Evolutionary conservation across 2,329 filamentous ascomycete genomes (phyloP).

Genomic region (Colletotrichum caudatum): DNA sequence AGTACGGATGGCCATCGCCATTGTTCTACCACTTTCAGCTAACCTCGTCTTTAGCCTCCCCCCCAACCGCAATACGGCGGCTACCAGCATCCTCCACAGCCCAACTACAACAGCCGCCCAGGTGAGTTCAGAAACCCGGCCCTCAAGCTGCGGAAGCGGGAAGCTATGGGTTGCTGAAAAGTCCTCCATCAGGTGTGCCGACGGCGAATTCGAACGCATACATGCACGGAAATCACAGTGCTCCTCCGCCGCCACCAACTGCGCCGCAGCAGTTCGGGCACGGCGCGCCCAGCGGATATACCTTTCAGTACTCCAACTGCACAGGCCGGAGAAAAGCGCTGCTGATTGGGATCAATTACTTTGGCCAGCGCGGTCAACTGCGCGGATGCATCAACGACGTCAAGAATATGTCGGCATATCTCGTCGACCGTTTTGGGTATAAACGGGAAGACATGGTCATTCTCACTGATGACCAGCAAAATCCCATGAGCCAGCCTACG

Average conservation of each 20-base stretch:
- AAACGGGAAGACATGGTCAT: conserved; percentile 97
- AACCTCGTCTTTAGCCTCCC: conserved; percentile 47
- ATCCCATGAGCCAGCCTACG: conserved; percentile 95
- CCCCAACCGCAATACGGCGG: conserved; percentile 59
- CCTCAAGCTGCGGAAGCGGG: neutral
- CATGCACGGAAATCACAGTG: conserved; percentile 66
- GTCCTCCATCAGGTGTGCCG: conserved; percentile 52
- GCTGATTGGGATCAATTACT: conserved; percentile 96
- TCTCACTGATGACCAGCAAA: conserved; percentile 95
- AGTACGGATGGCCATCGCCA: conserved; percentile 44
- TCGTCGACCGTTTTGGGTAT: conserved; percentile 91
- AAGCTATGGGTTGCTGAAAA: conserved; percentile 5
- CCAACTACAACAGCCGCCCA: conserved; percentile 62
- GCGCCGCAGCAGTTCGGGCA: conserved; percentile 80
- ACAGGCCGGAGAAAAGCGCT: conserved; percentile 90
- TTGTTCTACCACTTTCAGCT: conserved; percentile 41
- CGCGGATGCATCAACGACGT: conserved; percentile 97
- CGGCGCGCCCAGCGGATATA: conserved; percentile 83
- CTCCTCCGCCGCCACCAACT: conserved; percentile 75
- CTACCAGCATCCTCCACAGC: conserved; percentile 53
- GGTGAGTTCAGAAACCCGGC: conserved; percentile 51
- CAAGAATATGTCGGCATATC: conserved; percentile 93
- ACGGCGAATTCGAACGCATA: conserved; percentile 64
- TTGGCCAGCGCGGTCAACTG: conserved; percentile 89
- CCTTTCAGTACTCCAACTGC: conserved; percentile 92